Conservation (phyloP, 1,284 basidiomycete species). For the Boletus sp. region DNA sequence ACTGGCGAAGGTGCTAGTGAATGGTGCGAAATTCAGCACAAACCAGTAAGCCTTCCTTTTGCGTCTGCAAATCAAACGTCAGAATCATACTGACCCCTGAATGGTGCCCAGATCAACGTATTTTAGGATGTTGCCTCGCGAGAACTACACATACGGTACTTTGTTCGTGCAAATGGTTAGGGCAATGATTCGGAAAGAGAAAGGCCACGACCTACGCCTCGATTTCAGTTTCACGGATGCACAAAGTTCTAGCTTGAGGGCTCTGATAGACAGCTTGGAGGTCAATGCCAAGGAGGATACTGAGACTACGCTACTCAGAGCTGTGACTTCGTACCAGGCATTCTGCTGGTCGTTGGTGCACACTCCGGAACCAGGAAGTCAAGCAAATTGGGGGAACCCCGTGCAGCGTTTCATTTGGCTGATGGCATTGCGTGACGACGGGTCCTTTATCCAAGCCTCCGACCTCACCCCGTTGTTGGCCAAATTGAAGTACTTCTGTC, state of each 20-base stretch:
- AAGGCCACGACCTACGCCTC: neutral
- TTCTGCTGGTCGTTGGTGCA: constrained; percentile 6
- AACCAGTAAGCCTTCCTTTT: neutral
- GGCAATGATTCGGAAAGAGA: constrained; percentile 5
- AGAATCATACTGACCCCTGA: no score
- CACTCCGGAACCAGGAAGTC: neutral
- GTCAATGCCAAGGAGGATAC: neutral
- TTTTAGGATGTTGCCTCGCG: constrained; percentile 2
- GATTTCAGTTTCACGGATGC: neutral
- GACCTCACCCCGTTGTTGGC: constrained; percentile 5
- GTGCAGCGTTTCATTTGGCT: constrained; percentile 15
- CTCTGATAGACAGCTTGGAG: neutral
- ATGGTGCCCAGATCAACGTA: constrained; percentile 1
- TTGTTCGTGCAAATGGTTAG: constrained; percentile 12
- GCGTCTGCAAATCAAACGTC: neutral
- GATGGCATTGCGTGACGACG: neutral
- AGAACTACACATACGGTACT: neutral
- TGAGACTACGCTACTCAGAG: neutral
- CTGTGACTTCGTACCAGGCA: constrained; percentile 2
- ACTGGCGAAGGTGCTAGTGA: neutral
- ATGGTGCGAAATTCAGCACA: neutral
- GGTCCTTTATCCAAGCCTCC: constrained; percentile 10
- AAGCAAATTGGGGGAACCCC: neutral
- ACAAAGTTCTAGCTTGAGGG: neutral
- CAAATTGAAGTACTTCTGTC: constrained; percentile 20